Base-by-base conservation (phyloP, 331 rosid species). In the Pyrus hybrid region DNA sequence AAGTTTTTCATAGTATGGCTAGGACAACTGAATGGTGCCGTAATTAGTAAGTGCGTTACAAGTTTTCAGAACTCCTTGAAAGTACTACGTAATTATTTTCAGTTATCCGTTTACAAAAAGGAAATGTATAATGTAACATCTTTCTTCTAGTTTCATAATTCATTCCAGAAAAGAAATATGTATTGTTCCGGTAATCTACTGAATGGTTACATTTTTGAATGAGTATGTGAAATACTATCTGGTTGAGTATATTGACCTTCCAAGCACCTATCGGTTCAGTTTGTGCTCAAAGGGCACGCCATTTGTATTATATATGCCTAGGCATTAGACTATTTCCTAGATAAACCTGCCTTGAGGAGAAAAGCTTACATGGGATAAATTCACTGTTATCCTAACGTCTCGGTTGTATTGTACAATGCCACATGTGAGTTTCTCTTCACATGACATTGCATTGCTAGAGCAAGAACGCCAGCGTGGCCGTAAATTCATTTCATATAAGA, bases 1-100 rank as follows among this genome's bases (percentile, higher is more conserved):
- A 92, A 80, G 63, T 74, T 74, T 54, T 58, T 70, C 30, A 18
- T 30, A 64, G 54, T 21, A 11, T 62, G 64, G 8, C 25, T 47
- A 9, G 28, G 68, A 26, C 37, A 17, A 12, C 32, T 22, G 57
- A 23, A 22, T 25, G 0, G 7, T 23, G 73, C 11, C n/a, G 28
- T 33, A 57, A 37, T 4, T 26, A 30, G 4, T 0, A 2, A 64
- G 68, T 8, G 68, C 8, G 7, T 5, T 62, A 28, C 9, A 62
- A 62, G 13, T 62, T 23, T 64, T 30, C 45, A 30, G 43, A 29
- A 26, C 67, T 17, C 68, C 68, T 64, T 0, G 45, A 35, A 58
- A 28, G 49, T 72, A 23, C 28, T 41, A 17, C 30, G 20, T 73
- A 17, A 17, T 17, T 51, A 18, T 3, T 7, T 51, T 30, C 68